phyloP scores from a whole-genome alignment of 805 yeast species.

The Hanseniaspora meyeri region DNA sequence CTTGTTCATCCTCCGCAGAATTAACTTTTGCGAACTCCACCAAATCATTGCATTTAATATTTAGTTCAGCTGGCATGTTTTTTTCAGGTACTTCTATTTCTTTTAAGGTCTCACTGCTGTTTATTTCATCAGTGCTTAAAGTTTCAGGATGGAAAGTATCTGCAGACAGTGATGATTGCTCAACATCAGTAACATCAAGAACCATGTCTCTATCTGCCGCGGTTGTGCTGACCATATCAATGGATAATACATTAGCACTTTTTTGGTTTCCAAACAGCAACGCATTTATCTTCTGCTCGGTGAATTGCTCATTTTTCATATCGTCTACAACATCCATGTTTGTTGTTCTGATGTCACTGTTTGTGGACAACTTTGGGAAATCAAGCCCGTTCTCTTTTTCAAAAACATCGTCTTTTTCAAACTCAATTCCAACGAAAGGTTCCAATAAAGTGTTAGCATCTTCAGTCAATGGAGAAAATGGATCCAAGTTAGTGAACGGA shows the following conservation, averaged over 20 bases:
- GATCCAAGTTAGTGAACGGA: not conserved
- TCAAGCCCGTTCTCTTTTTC: not conserved
- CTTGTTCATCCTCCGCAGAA: not conserved
- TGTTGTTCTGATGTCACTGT: not conserved
- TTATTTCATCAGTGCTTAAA: not conserved
- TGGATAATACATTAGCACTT: not conserved
- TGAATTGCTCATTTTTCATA: not conserved
- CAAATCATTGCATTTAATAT: not conserved
- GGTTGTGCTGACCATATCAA: not conserved
- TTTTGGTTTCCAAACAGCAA: not conserved
- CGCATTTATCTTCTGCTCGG: not conserved
- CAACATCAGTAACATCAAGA: not conserved
- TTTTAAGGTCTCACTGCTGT: not conserved
- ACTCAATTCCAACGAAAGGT: not conserved
- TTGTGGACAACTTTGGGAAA: not conserved
- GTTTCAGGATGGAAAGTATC: not conserved
- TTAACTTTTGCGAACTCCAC: not conserved
- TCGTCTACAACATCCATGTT: not conserved
- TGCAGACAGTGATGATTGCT: not conserved
- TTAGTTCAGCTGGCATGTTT: not conserved
- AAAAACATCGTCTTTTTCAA: not conserved
- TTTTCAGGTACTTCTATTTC: not conserved
- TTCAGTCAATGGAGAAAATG: constrained; percentile 1
- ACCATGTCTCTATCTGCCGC: not conserved
- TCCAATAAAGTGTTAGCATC: not conserved